Evolutionary conservation across 2,329 filamentous ascomycete genomes (phyloP).

Genomic region (Bipolaris bicolor): DNA sequence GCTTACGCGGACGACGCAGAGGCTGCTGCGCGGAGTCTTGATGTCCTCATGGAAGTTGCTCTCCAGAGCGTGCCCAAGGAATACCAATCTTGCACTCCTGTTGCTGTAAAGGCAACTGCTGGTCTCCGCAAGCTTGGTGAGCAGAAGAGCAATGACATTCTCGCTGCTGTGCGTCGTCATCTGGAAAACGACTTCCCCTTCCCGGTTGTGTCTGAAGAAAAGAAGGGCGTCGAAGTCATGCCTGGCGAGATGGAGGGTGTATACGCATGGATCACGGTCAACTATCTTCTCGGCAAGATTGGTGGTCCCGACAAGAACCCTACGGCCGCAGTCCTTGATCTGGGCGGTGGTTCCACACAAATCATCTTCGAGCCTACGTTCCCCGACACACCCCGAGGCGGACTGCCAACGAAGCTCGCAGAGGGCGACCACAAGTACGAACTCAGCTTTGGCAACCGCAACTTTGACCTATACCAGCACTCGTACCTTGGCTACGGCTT

Average conservation of each 20-base stretch:
- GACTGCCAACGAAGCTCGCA: conserved; percentile 82
- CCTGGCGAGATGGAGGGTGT: conserved; percentile 96
- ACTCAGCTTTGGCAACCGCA: conserved; percentile 84
- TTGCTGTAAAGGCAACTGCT: conserved; percentile 98
- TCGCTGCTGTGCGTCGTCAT: conserved; percentile 81
- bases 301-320: conserved; percentile 87
- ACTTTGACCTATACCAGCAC: conserved; percentile 96
- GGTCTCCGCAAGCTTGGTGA: conserved; percentile 85
- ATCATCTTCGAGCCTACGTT: conserved; percentile 98
- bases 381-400: conserved; percentile 71
- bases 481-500: conserved; percentile 96
- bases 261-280: conserved; percentile 98
- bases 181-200: conserved; percentile 92
- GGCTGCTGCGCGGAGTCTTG: conserved; percentile 86
- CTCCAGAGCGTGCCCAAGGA: conserved; percentile 83
- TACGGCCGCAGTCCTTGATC: conserved; percentile 93
- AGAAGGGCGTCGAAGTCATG: conserved; percentile 94
- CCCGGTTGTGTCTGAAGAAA: conserved; percentile 84
- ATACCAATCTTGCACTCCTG: conserved; percentile 87
- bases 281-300: conserved; percentile 98
- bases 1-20: conserved; percentile 86
- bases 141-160: conserved; percentile 80
- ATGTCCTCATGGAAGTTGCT: conserved; percentile 84
- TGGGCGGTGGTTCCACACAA: conserved; percentile 95
- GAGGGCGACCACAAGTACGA: conserved; percentile 96